Evolutionary conservation across 345 rosid species (phyloP), one percentile per base, ranked within the genome.

Genomic region (Schrenkiella parvula): DNA sequence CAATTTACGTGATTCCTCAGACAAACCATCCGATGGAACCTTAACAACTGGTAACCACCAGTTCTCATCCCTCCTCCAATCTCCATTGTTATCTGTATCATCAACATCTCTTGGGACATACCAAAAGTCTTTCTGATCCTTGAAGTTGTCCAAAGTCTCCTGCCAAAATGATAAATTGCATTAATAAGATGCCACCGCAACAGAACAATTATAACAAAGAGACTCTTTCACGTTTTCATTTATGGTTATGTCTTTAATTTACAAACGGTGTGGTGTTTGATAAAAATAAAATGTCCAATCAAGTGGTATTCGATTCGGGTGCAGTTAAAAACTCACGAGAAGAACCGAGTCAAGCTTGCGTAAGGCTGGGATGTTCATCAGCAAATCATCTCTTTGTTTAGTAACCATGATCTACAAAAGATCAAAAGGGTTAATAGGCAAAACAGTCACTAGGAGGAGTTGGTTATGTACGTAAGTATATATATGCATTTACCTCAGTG

Each of bases 31-130:
- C 8, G 71, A 19, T 1, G 97, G 89, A 74, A 93, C 95, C 61
- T 85, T 91, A 46, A 80, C 95, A 6, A 79, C 55, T 7, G 97
- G 98, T 63, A 87, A 74, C 97, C 98, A 91, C 97, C 98, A 91
- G 68, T 84, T 88, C 39, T 89, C 97, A 29, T 80, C 90, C 8
- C 79, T 76, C 3, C 78, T 77, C 41, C 77, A 69, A 1, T 79
- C 80, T 26, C 70, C 87, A 72, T 25, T 44, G 72, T 81, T 79
- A 12, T 84, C 88, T 2, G 86, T 75, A 15, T 82, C 88, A 4
- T 80, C 70, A 3, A 69, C 77, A 25, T 83, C 70, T 72, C 81
- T 84, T 1, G 96, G 83, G 34, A 80, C 91, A 68, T 93, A 93
- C 97, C 96, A 89, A 82, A 93, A 93, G 31, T 91, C 98, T 15